Conservation (phyloP, 1,284 basidiomycete species). For the Leucoagaricus sp. region DNA sequence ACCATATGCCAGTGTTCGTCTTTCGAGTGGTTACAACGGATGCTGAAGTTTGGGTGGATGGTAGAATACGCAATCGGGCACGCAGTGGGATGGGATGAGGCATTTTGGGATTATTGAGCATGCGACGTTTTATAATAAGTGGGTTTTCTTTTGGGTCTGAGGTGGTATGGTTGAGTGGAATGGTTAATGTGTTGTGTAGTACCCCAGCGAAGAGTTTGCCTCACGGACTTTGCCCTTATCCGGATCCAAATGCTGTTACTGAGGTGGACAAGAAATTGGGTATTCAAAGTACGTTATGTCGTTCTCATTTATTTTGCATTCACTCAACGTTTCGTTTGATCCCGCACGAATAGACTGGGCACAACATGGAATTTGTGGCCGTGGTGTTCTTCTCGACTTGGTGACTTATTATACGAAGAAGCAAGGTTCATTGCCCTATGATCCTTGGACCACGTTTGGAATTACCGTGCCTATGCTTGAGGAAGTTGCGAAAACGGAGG, state of each 20-base stretch:
- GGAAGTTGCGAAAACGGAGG: constrained; percentile 62
- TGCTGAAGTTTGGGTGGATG: neutral
- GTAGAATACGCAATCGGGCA: constrained; percentile 74
- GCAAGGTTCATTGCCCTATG: constrained; percentile 52
- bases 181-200: constrained; percentile 30
- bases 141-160: constrained; percentile 14
- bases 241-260: constrained; percentile 54
- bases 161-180: neutral
- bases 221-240: constrained; percentile 46
- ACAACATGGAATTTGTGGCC: constrained; percentile 71
- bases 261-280: constrained; percentile 53
- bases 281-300: constrained; percentile 57
- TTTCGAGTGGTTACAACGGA: neutral
- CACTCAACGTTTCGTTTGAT: neutral
- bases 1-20: neutral
- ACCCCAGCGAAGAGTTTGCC: constrained; percentile 47
- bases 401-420: constrained; percentile 51
- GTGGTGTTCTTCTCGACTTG: constrained; percentile 70
- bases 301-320: neutral
- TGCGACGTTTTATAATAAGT: constrained; percentile 69
- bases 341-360: constrained; percentile 81
- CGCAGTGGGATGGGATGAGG: constrained; percentile 74
- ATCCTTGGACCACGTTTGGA: constrained; percentile 63
- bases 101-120: constrained; percentile 61
- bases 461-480: constrained; percentile 60